Evolutionary conservation across 306 rosid genomes (phyloP), one percentile per base, ranked within the genome.

Genomic region (Astragalus membranaceus): DNA sequence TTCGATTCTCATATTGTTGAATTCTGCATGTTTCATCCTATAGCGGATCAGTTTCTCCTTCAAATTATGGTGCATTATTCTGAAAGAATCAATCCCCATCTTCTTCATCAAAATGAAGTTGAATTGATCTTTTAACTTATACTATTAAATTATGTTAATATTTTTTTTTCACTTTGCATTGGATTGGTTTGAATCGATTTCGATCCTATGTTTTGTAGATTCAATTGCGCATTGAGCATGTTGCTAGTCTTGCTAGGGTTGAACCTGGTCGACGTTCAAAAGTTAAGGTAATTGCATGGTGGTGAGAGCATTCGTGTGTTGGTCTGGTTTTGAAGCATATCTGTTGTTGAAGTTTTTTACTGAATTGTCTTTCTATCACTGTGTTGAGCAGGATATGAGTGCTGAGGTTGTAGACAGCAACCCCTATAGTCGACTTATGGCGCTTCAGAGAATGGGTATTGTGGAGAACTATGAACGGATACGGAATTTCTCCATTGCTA

Each of bases 401-500:
- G 84, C 97, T 5, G 97, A 91, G 82, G 99, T 91, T 78, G 89
- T 91, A 9, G 97, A 89, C 61, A 94, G 99, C 85, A 94, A 91
- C 76, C 99, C 99, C 2, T 91, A 94, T 78, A 91, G 99, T 83
- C 78, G 99, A 80, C 96, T 94, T 65, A 94, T 94, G 99, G 99
- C 99, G 44, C 99, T 94, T 87, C 99, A 94, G 88, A 87, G 99
- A 64, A 94, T 91, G 97, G 99, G 98, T 16, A 91, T 94, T 69
- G 97, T 94, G 80, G 84, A 88, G 84, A 86, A 94, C 76, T 91
- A 94, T 60, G 97, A 91, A 78, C 88, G 96, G 50, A 94, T 94
- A 75, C 88, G 95, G 84, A 90, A 86, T 32, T 91, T 91, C 92
- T 91, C 99, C 3, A 85, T 94, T 77, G 96, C 99, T 85, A 91